Base-by-base conservation (phyloP, 208 protist genomes). In the Zelonia costaricensis region DNA sequence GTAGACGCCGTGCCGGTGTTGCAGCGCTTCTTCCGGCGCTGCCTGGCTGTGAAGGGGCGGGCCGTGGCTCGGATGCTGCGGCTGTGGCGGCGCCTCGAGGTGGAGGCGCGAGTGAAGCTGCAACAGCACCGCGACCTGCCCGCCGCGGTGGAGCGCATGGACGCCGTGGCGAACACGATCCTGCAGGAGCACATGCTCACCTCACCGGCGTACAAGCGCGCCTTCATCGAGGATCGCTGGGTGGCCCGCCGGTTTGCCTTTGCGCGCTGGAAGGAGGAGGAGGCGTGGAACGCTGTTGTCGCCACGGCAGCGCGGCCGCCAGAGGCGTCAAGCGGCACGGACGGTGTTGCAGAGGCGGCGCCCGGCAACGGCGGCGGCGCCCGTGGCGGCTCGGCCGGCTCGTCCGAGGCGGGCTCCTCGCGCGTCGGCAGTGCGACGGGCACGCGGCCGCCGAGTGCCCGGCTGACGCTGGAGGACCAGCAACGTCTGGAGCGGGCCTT, bases 121-220 rank as follows among this genome's bases (percentile, higher is more conserved):
- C 76, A 89, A 62, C 78, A 84, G 54, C 55, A 87, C 68, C 71
- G 74, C 3, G 43, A 76, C 22, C 42, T 66, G 42, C 75, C 73
- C 35, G 76, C 82, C 9, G 65, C 80, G 22, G 40, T 76, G 25
- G 78, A 85, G 58, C 74, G 75, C 15, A 73, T 92, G 18, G 76
- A 81, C 33, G 74, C 86, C 23, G 74, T 95, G 36, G 86, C 86
- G 7, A 80, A 73, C 43, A 84, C n/a, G 20, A 71, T 95, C 20
- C 58, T 95, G 39, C 87, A 90, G 78, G 74, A 92, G 35, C 79
- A 92, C 61, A 87, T 95, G 76, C 42, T 92, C 22, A 95, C 88
- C 23, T 81, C 88, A 25, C 48, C 63, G 15, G 69, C 79, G 30
- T 85, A 86, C 74, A 95, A 92, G 67, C 54, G 78, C 1, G 31